Percentiles rank a stretch among this genome's conserved stretches.
Conservation (phyloP, 1,139 yeast species). For the Pichia sp. region DNA sequence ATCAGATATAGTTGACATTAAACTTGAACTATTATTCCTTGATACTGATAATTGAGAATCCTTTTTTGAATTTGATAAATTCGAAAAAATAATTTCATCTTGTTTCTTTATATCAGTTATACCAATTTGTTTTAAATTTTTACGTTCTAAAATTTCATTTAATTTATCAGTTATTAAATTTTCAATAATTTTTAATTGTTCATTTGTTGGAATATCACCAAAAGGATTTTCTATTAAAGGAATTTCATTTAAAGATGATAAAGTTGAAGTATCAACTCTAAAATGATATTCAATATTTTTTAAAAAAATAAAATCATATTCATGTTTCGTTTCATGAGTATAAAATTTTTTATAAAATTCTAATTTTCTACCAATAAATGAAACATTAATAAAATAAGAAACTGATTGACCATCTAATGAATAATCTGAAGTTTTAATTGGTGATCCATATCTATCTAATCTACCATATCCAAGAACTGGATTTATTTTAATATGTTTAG, state of each 20-base stretch:
- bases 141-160: slow-evolving; percentile 14
- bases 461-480: slow-evolving; percentile 36
- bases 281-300: slow-evolving; percentile 20
- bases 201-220: slow-evolving; percentile 12
- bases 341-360: slow-evolving; percentile 20
- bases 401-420: slow-evolving; percentile 20
- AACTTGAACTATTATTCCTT: neutral
- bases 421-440: slow-evolving; percentile 30
- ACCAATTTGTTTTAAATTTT: slow-evolving; percentile 16
- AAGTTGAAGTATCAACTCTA: slow-evolving; percentile 18
- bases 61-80: slow-evolving; percentile 10
- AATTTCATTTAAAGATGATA: neutral
- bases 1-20: slow-evolving; percentile 6
- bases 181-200: slow-evolving; percentile 19
- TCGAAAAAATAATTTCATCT: slow-evolving; percentile 15
- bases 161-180: slow-evolving; percentile 14
- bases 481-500: slow-evolving; percentile 17
- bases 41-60: slow-evolving; percentile 2
- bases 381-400: slow-evolving; percentile 24
- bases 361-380: slow-evolving; percentile 23
- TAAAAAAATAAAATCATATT: slow-evolving; percentile 20
- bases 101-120: slow-evolving; percentile 16
- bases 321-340: slow-evolving; percentile 15
- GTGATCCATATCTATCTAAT: slow-evolving; percentile 34
- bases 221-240: slow-evolving; percentile 5